Percentiles rank a stretch among this genome's conserved stretches.
phyloP scores from a whole-genome alignment of 805 yeast species.

The Candida suzukii region DNA sequence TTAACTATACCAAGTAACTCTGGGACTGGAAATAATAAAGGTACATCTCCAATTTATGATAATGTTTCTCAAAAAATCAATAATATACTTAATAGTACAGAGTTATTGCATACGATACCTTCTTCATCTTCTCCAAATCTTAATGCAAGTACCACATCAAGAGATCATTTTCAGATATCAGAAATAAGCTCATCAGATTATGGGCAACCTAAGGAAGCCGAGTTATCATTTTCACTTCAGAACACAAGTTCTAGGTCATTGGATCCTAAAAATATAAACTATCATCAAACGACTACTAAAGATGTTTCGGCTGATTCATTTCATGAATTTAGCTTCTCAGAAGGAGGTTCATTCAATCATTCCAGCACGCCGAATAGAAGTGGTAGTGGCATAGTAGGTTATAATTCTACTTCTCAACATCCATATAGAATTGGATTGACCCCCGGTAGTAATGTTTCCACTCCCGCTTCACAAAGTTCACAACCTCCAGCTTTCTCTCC shows the following conservation, averaged over 20 bases:
- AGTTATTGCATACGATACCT: not conserved
- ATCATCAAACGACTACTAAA: not conserved
- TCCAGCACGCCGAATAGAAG: not conserved
- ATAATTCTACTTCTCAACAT: not conserved
- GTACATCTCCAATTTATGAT: conserved; percentile 14
- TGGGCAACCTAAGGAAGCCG: not conserved
- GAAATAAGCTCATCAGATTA: not conserved
- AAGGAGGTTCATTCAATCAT: not conserved
- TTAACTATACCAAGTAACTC: not conserved
- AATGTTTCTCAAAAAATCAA: conserved; percentile 14
- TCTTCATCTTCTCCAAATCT: not conserved
- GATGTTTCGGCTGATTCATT: not conserved
- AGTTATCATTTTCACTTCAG: not conserved
- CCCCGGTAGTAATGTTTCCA: no score
- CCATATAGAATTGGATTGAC: conserved; percentile 2
- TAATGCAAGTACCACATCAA: not conserved
- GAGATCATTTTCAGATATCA: not conserved
- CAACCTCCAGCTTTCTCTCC: not conserved
- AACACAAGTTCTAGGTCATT: not conserved
- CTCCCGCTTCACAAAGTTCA: not conserved
- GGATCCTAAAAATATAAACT: not conserved
- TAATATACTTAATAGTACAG: conserved; percentile 4
- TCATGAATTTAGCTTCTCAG: not conserved
- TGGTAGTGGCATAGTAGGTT: not conserved
- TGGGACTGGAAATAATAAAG: not conserved